Evolutionary conservation across 768 basidiomycete genomes (phyloP), one percentile per base, ranked within the genome.

Genomic region (Cubamyces lactineus): DNA sequence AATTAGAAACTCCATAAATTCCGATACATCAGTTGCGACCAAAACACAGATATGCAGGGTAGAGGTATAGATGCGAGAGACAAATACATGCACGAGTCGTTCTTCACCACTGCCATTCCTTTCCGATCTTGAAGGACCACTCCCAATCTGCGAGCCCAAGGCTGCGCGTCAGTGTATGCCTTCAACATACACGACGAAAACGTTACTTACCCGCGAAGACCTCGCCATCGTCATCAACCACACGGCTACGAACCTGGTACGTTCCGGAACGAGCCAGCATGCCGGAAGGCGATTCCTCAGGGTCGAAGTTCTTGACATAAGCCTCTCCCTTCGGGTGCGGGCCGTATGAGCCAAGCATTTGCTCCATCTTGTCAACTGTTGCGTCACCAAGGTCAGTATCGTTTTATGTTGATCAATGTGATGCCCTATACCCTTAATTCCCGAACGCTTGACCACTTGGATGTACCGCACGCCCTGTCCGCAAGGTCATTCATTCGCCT

Each of bases 291-390:
- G 76, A 77, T 59, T 78, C 77, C 57, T 90, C 89, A 0, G 86
- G 75, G 5, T 87, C 88, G 74, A 94, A 92, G 69, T 88, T 83
- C 76, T 93, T 94, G 66, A 69, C 76, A 70, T 95, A 90, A 5
- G 90, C 71, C 24, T 87, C 80, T 38, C 82, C 85, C 2, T 78
- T 67, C n/a, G 86, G 79, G 58, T 81, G 77, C 17, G 94, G 92
- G 2, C 92, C 91, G 73, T 94, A 97, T 3, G 93, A 95, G 17
- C 96, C 96, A 21, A 98, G 83, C 96, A 98, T 98, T 68, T 90
- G 84, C 71, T 96, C 94, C 69, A 92, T 73, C 74, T 90, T 96
- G 76, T 96, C 96, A 69, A 96, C 95, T 95, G 26, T 26, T 26
- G 70, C 12, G 26, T 19, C 2, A 57, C 38, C 19, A 58, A 46